These are phyloP conservation scores for Sporormia fimetaria DNA, from an alignment of 495 filamentous ascomycete genomes.

Conservation along the genomic window DNA sequence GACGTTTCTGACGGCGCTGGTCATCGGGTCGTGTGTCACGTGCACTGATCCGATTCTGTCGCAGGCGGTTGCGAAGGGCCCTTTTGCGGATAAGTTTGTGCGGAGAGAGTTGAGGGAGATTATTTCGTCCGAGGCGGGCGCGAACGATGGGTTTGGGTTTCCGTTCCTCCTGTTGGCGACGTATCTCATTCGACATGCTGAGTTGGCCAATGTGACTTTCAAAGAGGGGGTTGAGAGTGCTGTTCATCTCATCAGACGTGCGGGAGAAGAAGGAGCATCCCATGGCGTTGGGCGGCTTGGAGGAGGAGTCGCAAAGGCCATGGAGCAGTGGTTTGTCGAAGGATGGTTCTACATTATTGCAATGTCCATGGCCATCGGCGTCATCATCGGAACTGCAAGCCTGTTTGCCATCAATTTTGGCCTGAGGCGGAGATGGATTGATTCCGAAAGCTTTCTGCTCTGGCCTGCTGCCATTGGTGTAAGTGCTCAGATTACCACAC, in stretches of 20 bases:
- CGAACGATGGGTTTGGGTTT: slow-evolving; percentile 52
- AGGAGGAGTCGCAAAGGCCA: slow-evolving; percentile 9
- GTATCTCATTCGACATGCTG: slow-evolving; percentile 44
- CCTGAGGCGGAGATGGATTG: slow-evolving; percentile 13
- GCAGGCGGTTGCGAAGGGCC: slow-evolving; percentile 51
- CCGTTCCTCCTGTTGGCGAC: slow-evolving; percentile 46
- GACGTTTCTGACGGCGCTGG: slow-evolving; percentile 41
- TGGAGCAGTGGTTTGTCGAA: slow-evolving; percentile 17
- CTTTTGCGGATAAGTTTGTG: slow-evolving; percentile 51
- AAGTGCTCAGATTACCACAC: too few species aligned
- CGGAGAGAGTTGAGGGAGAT: slow-evolving; percentile 47
- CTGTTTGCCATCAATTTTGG: slow-evolving; percentile 14
- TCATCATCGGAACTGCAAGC: slow-evolving; percentile 12
- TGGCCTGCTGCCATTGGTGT: slow-evolving; percentile 13
- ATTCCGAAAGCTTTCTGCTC: slow-evolving; percentile 13
- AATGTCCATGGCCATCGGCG: slow-evolving; percentile 11
- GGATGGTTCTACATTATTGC: slow-evolving; percentile 16
- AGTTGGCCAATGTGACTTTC: slow-evolving; percentile 25
- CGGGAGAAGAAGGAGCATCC: too few species aligned
- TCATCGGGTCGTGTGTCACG: slow-evolving; percentile 51
- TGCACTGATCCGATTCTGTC: slow-evolving; percentile 52
- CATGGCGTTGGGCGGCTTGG: slow-evolving; percentile 6
- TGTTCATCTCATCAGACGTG: slow-evolving; percentile 6
- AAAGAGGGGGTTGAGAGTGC: slow-evolving; percentile 5
- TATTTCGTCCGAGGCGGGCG: slow-evolving; percentile 50